Conservation (phyloP, 495 filamentous ascomycete genomes). For the Amphirosellinia nigrospora region DNA sequence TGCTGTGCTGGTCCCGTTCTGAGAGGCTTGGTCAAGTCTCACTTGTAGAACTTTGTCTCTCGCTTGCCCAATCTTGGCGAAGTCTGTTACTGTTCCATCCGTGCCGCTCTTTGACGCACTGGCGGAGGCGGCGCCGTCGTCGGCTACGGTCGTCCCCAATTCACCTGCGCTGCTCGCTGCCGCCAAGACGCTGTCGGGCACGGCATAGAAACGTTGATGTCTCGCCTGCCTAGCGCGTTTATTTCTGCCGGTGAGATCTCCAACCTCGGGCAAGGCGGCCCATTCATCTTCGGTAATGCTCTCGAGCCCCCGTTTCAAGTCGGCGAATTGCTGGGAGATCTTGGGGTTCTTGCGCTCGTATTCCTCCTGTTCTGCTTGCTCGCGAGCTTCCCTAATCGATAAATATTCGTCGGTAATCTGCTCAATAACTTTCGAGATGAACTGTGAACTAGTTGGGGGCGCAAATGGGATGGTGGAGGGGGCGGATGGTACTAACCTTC, state of each 20-base stretch:
- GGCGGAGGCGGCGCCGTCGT: constrained; percentile 67
- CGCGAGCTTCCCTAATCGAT: constrained; percentile 89
- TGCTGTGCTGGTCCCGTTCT: constrained; percentile 70
- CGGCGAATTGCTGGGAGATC: constrained; percentile 98
- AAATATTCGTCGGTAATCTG: constrained; percentile 80
- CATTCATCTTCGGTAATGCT: constrained; percentile 94
- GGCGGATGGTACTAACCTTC: constrained; percentile 75
- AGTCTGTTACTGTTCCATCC: constrained; percentile 95
- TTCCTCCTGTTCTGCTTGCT: constrained; percentile 86
- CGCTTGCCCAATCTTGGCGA: constrained; percentile 95
- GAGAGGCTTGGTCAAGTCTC: constrained; percentile 84
- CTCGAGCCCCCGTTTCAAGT: constrained; percentile 87
- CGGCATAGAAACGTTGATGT: constrained; percentile 89
- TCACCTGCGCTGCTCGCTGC: constrained; percentile 79
- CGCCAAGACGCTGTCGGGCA: constrained; percentile 94
- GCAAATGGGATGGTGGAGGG: constrained; percentile 29
- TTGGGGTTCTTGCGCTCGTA: constrained; percentile 98
- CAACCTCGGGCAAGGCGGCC: constrained; percentile 93
- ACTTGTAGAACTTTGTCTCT: constrained; percentile 93
- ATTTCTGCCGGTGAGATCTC: constrained; percentile 94
- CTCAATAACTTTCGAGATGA: constrained; percentile 75
- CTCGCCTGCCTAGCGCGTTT: constrained; percentile 81
- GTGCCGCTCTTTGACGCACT: constrained; percentile 44
- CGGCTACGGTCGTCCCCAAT: constrained; percentile 82
- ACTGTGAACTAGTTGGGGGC: constrained; percentile 60